Percentiles rank a stretch among this genome's conserved stretches.
Conservation (phyloP, 768 basidiomycete genomes). For the Leccinellum albellum region DNA sequence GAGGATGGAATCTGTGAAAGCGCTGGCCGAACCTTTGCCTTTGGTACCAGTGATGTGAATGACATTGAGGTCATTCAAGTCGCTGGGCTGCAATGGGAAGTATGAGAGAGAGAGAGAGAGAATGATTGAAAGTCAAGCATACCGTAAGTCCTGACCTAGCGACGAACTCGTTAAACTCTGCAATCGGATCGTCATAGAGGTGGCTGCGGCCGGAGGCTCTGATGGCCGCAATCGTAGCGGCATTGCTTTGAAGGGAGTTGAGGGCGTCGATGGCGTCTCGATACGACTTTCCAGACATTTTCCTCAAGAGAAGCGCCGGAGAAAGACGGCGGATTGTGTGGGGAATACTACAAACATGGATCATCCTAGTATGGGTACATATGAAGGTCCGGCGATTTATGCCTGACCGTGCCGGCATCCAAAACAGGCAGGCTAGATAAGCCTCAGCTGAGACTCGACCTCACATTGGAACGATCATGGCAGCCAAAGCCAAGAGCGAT, state of each 20-base stretch:
- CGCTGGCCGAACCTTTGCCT: conserved; percentile 96
- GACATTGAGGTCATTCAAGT: conserved; percentile 86
- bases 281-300: conserved; percentile 59
- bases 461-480: conserved; percentile 15
- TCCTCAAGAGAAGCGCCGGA: conserved; percentile 20
- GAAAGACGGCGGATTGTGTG: conserved; percentile 3
- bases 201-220: conserved; percentile 67
- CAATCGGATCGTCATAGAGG: conserved; percentile 56
- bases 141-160: conserved; percentile 83
- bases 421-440: too few relatives aligned
- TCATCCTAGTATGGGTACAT: neutral
- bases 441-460: neutral
- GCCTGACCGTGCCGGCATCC: neutral
- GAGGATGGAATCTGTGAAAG: conserved; percentile 85
- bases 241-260: conserved; percentile 88
- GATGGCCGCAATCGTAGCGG: conserved; percentile 82
- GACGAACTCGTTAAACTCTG: conserved; percentile 90
- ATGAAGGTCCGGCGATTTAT: neutral
- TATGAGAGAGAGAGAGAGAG: conserved; percentile 11
- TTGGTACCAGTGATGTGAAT: conserved; percentile 98
- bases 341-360: conserved; percentile 5
- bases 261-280: conserved; percentile 68
- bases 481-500: conserved; percentile 53
- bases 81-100: conserved; percentile 52
- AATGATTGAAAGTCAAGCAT: conserved; percentile 23